Conservation (phyloP, 225 moss, liverwort and hornwort species). For the Takakia lepidozioides region DNA sequence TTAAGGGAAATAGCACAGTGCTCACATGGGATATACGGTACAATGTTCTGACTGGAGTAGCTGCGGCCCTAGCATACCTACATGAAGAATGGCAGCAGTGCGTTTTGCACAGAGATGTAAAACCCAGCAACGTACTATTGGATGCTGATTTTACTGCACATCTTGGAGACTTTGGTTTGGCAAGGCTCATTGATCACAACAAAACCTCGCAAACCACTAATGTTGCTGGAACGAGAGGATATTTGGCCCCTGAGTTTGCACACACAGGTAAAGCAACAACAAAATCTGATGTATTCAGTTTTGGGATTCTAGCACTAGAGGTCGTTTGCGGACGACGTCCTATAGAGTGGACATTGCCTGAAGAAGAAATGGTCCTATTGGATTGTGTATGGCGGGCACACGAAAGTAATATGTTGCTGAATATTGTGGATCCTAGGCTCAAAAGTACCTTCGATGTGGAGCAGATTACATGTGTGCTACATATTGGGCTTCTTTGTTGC, state of each 20-base stretch:
- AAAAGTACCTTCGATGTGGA: constrained; percentile 10
- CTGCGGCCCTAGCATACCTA: constrained; percentile 38
- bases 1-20: not conserved
- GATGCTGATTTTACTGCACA: constrained; percentile 33
- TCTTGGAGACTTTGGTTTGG: constrained; percentile 48
- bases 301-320: constrained; percentile 62
- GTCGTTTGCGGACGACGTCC: constrained; percentile 27
- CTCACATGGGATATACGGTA: constrained; percentile 27
- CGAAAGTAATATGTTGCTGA: constrained; percentile 16
- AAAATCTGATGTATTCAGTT: too few relatives aligned
- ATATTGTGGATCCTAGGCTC: constrained; percentile 27
- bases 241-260: constrained; percentile 65
- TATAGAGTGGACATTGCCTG: constrained; percentile 10
- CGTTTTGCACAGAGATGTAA: constrained; percentile 42
- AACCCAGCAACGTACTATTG: constrained; percentile 44
- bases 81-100: constrained; percentile 52
- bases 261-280: constrained; percentile 36
- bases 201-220: constrained; percentile 41
- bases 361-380: constrained; percentile 28
- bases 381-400: constrained; percentile 49
- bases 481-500: constrained; percentile 39
- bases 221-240: constrained; percentile 43
- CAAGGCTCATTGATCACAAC: constrained; percentile 40
- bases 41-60: constrained; percentile 26
- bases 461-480: constrained; percentile 17